A percentile compares a stretch with the other conserved stretches of the same genome.
phyloP scores from a whole-genome alignment of 306 rosid genomes.

The Vachellia collinsii region DNA sequence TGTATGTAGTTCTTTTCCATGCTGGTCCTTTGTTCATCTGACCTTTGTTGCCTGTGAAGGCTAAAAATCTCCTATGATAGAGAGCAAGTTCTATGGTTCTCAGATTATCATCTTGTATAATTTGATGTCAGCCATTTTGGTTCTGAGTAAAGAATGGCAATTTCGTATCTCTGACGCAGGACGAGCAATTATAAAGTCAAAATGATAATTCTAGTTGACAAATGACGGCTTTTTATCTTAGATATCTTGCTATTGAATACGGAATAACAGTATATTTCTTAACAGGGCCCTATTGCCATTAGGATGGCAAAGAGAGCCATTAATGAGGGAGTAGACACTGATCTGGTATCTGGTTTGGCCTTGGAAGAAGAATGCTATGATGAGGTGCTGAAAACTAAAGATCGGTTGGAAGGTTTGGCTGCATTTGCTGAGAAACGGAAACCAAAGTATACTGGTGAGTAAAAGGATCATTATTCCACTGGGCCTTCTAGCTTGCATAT shows the following conservation, averaged over 20 bases:
- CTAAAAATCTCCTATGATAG: not conserved
- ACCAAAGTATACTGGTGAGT: slow-evolving; percentile 73
- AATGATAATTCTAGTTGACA: not conserved
- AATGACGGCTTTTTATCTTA: not conserved
- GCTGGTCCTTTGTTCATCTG: not conserved
- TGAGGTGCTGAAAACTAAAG: slow-evolving; percentile 67
- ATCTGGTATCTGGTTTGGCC: slow-evolving; percentile 55
- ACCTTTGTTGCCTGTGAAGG: not conserved
- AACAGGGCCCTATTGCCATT: slow-evolving; percentile 88
- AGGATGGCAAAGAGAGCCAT: slow-evolving; percentile 90
- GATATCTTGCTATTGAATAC: not conserved
- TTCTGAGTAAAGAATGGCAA: not conserved
- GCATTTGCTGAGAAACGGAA: slow-evolving; percentile 94
- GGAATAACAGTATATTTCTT: slow-evolving; percentile 26
- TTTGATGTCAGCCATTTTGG: not conserved
- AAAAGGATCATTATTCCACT: slow-evolving; percentile 28
- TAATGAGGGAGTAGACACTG: slow-evolving; percentile 66
- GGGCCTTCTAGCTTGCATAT: not conserved
- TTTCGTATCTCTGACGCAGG: too few species aligned
- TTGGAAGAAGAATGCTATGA: slow-evolving; percentile 84
- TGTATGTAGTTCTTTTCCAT: not conserved
- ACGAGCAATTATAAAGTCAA: not conserved
- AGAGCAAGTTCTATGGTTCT: not conserved
- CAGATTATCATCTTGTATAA: not conserved
- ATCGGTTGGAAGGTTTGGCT: slow-evolving; percentile 84